Evolutionary conservation across 2,329 filamentous ascomycete genomes (phyloP).

Genomic region (Alternaria dauci): DNA sequence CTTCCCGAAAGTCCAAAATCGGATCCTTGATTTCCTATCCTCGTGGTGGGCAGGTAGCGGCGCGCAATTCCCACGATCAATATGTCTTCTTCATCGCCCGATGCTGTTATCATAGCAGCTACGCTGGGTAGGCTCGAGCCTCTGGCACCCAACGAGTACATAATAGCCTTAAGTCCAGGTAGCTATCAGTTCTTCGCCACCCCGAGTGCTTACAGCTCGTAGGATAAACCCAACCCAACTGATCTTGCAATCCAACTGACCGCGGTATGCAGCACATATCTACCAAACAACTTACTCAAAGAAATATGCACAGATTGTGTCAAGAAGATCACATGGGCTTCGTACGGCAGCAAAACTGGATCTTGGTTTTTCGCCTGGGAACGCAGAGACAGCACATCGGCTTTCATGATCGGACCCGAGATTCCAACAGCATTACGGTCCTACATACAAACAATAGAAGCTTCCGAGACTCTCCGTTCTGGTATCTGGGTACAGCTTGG

Average conservation of each 20-base stretch:
- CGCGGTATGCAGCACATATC: conserved; percentile 21
- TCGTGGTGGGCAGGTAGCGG: background rate
- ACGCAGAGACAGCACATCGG: conserved; percentile 16
- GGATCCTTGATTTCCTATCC: background rate
- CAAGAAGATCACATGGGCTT: conserved; percentile 35
- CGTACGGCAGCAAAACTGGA: conserved; percentile 32
- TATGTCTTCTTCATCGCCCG: conserved; percentile 12
- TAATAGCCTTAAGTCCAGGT: conserved; percentile 35
- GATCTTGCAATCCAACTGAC: conserved; percentile 2
- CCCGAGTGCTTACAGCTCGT: conserved; percentile 41
- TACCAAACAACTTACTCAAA: conserved; percentile 25
- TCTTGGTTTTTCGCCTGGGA: conserved; percentile 43
- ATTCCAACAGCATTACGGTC: conserved; percentile 16
- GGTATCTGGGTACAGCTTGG: conserved; percentile 39
- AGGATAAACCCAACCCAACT: background rate
- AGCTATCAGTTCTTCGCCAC: conserved; percentile 36
- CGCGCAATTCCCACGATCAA: background rate
- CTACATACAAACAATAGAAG: conserved; percentile 17
- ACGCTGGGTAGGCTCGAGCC: conserved; percentile 25
- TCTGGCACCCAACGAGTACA: conserved; percentile 33
- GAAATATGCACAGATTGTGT: conserved; percentile 15
- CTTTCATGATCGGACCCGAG: conserved; percentile 18
- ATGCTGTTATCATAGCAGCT: conserved; percentile 7
- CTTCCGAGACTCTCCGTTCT: background rate
- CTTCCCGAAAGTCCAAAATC: background rate